A percentile compares a stretch with the other conserved stretches of the same genome.
phyloP scores from a whole-genome alignment of 1,139 yeast genomes.

The Yamadazyma buinensis region DNA sequence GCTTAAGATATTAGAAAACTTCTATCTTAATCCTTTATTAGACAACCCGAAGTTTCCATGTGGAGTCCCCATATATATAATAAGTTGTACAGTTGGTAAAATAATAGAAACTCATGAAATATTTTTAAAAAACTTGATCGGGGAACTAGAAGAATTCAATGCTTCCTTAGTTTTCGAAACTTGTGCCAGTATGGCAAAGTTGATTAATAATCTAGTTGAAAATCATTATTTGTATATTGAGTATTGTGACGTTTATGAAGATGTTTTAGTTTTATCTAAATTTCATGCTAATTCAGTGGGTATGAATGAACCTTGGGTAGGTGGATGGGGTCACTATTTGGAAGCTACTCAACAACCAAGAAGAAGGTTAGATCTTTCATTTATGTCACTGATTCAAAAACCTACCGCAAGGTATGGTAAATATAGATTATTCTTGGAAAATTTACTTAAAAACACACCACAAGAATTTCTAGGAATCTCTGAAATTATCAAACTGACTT shows the following conservation, averaged over 20 bases:
- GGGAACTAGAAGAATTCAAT: background rate
- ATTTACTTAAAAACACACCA: slow-evolving; percentile 21
- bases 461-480: background rate
- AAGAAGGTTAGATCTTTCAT: slow-evolving; percentile 40
- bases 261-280: slow-evolving; percentile 32
- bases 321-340: slow-evolving; percentile 36
- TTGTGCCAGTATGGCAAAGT: background rate
- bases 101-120: slow-evolving; percentile 7
- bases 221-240: slow-evolving; percentile 28
- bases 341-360: slow-evolving; percentile 38
- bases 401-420: slow-evolving; percentile 52
- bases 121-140: slow-evolving; percentile 1
- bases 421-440: slow-evolving; percentile 47
- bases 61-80: slow-evolving; percentile 12
- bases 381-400: slow-evolving; percentile 48
- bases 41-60: slow-evolving; percentile 9
- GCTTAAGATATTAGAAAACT: slow-evolving; percentile 34
- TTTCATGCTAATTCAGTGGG: slow-evolving; percentile 13
- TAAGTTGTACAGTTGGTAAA: slow-evolving; percentile 6
- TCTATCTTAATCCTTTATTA: slow-evolving; percentile 33
- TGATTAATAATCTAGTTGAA: background rate
- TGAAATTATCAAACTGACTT: background rate
- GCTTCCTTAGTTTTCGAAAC: background rate
- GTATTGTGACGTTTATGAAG: slow-evolving; percentile 40
- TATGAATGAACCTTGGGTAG: slow-evolving; percentile 16